phyloP scores from a whole-genome alignment of 1,284 basidiomycete genomes.

The Moesziomyces globuligerus region DNA sequence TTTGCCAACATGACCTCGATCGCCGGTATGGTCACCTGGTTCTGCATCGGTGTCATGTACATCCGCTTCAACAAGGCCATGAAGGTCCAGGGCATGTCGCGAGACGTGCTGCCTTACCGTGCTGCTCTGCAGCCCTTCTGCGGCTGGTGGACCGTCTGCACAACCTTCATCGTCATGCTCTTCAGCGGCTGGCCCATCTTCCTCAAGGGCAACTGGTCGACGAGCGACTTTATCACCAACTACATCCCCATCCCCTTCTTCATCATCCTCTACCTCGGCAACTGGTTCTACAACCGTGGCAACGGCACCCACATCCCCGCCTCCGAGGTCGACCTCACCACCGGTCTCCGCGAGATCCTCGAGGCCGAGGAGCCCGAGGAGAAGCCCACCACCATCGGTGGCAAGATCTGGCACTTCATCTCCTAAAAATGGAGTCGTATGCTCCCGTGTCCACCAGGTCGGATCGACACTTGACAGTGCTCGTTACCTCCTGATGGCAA shows the following conservation, averaged over 20 bases:
- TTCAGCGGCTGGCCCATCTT: constrained; percentile 68
- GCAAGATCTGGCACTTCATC: constrained; percentile 47
- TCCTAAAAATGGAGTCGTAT: constrained; percentile 36
- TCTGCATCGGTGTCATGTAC: constrained; percentile 80
- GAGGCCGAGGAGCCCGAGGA: constrained; percentile 47
- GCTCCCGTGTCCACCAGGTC: too few relatives aligned
- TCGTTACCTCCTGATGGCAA: too few relatives aligned
- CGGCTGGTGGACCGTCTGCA: constrained; percentile 45
- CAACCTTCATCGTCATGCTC: constrained; percentile 52
- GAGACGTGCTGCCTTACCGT: constrained; percentile 71
- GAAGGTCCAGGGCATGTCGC: constrained; percentile 74
- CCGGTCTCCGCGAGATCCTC: constrained; percentile 68
- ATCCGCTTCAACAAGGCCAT: constrained; percentile 78
- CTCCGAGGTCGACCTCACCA: constrained; percentile 71
- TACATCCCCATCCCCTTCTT: constrained; percentile 82
- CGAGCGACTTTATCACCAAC: constrained; percentile 77
- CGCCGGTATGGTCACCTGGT: constrained; percentile 82
- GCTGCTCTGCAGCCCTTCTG: constrained; percentile 66
- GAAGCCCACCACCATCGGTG: constrained; percentile 40
- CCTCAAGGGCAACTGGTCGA: constrained; percentile 57
- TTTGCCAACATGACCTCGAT: constrained; percentile 75
- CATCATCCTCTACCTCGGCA: constrained; percentile 77
- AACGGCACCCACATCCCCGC: constrained; percentile 64
- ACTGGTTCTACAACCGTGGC: constrained; percentile 71
- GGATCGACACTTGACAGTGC: too few relatives aligned